These are phyloP conservation scores for Aspergillus flavus DNA, from an alignment of 2,329 filamentous ascomycete species.

Conservation along the genomic window DNA sequence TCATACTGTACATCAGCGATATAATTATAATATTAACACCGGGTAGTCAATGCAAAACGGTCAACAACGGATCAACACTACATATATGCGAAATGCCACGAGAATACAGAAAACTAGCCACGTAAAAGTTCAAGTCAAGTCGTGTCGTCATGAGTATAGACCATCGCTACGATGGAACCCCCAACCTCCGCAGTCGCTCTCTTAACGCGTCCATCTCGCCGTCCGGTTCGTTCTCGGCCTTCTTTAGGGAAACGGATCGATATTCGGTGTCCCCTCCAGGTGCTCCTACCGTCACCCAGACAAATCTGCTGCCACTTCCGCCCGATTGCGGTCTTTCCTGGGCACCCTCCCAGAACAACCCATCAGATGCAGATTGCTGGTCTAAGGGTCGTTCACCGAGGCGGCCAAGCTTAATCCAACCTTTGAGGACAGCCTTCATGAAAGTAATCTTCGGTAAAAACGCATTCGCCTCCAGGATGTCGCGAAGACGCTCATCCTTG, in stretches of 20 bases:
- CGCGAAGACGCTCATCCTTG: constrained; percentile 40
- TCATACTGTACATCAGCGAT: neutral
- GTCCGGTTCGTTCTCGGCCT: constrained; percentile 22
- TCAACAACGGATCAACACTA: constrained; percentile 1
- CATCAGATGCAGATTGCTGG: neutral
- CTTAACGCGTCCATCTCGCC: constrained; percentile 33
- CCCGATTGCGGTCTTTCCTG: constrained; percentile 43
- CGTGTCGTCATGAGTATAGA: constrained; percentile 25
- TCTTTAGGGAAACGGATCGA: constrained; percentile 39
- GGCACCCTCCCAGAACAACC: constrained; percentile 46
- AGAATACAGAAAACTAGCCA: neutral
- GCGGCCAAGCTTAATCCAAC: constrained; percentile 42
- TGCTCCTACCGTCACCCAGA: constrained; percentile 55
- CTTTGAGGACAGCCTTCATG: constrained; percentile 43
- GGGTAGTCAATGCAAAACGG: neutral
- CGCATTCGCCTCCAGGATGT: constrained; percentile 49
- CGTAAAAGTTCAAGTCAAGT: constrained; percentile 20
- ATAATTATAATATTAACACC: neutral
- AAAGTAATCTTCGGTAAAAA: constrained; percentile 48
- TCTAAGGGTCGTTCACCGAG: constrained; percentile 37
- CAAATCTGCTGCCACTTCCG: constrained; percentile 53
- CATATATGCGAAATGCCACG: neutral
- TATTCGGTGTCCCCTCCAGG: constrained; percentile 51
- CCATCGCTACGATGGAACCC: constrained; percentile 15
- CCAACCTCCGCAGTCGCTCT: constrained; percentile 32